phyloP scores from a whole-genome alignment of 306 rosid genomes.

The Cicer cuneatum region DNA sequence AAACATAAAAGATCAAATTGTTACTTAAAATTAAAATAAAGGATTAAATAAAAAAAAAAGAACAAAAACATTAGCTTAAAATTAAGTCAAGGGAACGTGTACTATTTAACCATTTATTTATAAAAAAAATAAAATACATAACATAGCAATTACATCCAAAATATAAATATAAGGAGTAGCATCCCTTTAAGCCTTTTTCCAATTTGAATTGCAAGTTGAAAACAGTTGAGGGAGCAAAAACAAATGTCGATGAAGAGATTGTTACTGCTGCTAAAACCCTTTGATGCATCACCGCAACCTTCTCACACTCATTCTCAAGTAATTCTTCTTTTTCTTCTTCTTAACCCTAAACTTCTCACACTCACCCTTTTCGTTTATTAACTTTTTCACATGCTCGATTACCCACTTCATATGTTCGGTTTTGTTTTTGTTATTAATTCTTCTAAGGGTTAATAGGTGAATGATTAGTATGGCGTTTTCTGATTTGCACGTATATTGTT shows the following conservation, averaged over 20 bases:
- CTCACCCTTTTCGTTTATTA: conserved; percentile 48
- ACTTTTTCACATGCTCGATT: not conserved
- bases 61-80: no score
- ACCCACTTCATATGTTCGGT: not conserved
- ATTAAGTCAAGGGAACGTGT: no score
- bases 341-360: conserved; percentile 45
- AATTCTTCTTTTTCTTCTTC: conserved; percentile 23
- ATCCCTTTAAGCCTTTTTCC: no score
- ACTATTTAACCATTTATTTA: no score
- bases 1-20: no score
- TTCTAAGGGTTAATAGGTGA: not conserved
- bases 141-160: no score
- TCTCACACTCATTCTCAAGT: conserved; percentile 71
- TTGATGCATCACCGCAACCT: conserved; percentile 52
- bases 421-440: conserved; percentile 5
- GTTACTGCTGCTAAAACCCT: conserved; percentile 69
- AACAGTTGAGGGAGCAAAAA: not conserved
- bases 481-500: conserved; percentile 49
- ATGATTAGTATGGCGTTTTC: conserved; percentile 20
- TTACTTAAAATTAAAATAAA: no score
- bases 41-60: no score
- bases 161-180: no score
- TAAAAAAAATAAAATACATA: no score
- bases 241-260: conserved; percentile 64
- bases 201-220: not conserved